phyloP scores from a whole-genome alignment of 441 rosid genomes.

The Bocquillonia castaneifolia region DNA sequence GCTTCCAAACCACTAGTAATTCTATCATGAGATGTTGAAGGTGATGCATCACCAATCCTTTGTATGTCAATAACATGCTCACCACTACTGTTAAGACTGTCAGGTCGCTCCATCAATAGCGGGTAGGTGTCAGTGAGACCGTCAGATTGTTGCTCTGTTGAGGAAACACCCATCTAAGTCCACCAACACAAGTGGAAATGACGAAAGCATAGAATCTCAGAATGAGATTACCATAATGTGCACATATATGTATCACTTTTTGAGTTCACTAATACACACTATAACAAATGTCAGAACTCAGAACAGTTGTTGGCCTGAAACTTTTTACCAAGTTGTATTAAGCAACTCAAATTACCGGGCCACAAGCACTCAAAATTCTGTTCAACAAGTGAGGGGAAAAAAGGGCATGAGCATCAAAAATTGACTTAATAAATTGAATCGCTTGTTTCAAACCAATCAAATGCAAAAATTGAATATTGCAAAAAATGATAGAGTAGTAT shows the following conservation, averaged over 20 bases:
- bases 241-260: constrained; percentile 4
- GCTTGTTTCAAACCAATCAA: no score
- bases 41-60: constrained; percentile 34
- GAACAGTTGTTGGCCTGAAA: no score
- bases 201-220: constrained; percentile 38
- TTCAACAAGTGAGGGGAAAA: constrained; percentile 9
- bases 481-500: no score
- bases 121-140: constrained; percentile 40
- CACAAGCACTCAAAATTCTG: constrained; percentile 20
- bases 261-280: no score
- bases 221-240: constrained; percentile 22
- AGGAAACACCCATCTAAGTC: constrained; percentile 70
- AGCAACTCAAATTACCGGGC: constrained; percentile 19
- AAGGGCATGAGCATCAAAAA: no score
- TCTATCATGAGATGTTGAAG: constrained; percentile 53
- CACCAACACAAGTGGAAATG: constrained; percentile 27
- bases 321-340: constrained; percentile 15
- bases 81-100: constrained; percentile 28
- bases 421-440: no score
- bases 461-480: no score
- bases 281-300: no score
- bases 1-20: constrained; percentile 50
- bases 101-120: constrained; percentile 62
- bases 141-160: constrained; percentile 39
- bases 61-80: constrained; percentile 69